A percentile compares a stretch with the other conserved stretches of the same genome.
phyloP scores from a whole-genome alignment of 371 early-diverging fungal genomes.

The Rhizomucor pusillus region DNA sequence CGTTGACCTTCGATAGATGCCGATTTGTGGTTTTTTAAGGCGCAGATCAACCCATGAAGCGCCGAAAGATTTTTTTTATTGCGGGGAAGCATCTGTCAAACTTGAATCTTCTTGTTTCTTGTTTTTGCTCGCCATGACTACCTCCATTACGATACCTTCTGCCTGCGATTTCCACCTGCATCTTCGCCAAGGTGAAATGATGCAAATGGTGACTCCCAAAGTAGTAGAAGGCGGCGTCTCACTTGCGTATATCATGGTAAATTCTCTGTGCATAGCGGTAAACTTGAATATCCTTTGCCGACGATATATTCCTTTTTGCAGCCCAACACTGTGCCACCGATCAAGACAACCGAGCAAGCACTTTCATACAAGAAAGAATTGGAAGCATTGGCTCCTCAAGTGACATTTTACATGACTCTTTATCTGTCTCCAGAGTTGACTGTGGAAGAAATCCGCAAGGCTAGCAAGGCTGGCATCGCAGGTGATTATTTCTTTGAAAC shows the following conservation, averaged over 20 bases:
- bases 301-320: constrained; percentile 17
- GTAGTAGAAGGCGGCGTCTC: constrained; percentile 82
- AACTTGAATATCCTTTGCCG: neutral
- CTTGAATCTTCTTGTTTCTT: neutral
- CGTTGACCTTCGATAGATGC: too few relatives aligned
- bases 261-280: neutral
- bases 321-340: constrained; percentile 94
- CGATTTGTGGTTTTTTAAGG: too few relatives aligned
- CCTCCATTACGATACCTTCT: constrained; percentile 55
- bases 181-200: constrained; percentile 90
- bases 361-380: constrained; percentile 81
- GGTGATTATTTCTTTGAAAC: constrained; percentile 34
- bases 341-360: constrained; percentile 85
- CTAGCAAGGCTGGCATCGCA: constrained; percentile 83
- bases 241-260: constrained; percentile 93
- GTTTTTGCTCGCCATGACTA: constrained; percentile 14
- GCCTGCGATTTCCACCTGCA: constrained; percentile 95
- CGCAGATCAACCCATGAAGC: too few relatives aligned
- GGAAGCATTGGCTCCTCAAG: constrained; percentile 78
- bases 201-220: constrained; percentile 84
- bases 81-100: too few relatives aligned
- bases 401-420: constrained; percentile 91
- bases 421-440: constrained; percentile 89
- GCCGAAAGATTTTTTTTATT: too few relatives aligned
- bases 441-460: constrained; percentile 86